These are phyloP conservation scores for Ogataea glucozyma DNA, from an alignment of 805 yeast species.

Conservation along the genomic window DNA sequence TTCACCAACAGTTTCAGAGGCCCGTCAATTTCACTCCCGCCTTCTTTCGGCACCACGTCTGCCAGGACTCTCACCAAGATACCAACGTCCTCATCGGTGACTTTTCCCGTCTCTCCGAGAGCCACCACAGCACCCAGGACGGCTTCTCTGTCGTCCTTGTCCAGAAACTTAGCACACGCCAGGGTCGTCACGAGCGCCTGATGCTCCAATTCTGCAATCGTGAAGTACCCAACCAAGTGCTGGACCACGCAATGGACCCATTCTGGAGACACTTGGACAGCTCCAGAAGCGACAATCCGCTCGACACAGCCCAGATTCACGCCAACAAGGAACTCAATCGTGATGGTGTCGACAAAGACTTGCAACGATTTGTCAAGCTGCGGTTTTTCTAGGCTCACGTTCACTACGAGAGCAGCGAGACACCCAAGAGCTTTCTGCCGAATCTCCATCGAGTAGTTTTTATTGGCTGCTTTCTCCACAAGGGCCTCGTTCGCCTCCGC, in stretches of 20 bases:
- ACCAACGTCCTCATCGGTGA: slow-evolving; percentile 14
- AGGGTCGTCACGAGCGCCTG: slow-evolving; percentile 23
- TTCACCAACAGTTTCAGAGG: slow-evolving; percentile 20
- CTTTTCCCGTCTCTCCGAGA: slow-evolving; percentile 13
- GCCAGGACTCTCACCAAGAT: slow-evolving; percentile 10
- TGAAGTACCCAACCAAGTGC: slow-evolving; percentile 21
- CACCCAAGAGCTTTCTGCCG: slow-evolving; percentile 31
- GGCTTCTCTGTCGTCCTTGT: slow-evolving; percentile 9
- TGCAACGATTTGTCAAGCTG: slow-evolving; percentile 11
- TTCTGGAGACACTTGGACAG: slow-evolving; percentile 7
- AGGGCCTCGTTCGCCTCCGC: slow-evolving; percentile 18
- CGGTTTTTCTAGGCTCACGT: slow-evolving; percentile 12
- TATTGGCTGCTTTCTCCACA: slow-evolving; percentile 28
- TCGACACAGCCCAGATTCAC: slow-evolving; percentile 26
- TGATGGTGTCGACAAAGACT: slow-evolving; percentile 28
- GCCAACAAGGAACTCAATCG: slow-evolving; percentile 31
- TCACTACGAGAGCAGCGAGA: slow-evolving; percentile 21
- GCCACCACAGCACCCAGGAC: slow-evolving; percentile 11
- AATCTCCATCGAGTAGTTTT: slow-evolving; percentile 36
- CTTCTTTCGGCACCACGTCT: too few species aligned
- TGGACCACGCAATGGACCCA: slow-evolving; percentile 27
- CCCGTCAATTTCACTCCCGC: slow-evolving; percentile 9
- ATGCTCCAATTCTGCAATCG: slow-evolving; percentile 22
- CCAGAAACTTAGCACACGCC: slow-evolving; percentile 9
- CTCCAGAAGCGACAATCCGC: slow-evolving; percentile 17